Percentiles rank a stretch among this genome's conserved stretches.
These are phyloP conservation scores for Claviceps sp. DNA, from an alignment of 2,329 filamentous ascomycete species.

Conservation along the genomic window DNA sequence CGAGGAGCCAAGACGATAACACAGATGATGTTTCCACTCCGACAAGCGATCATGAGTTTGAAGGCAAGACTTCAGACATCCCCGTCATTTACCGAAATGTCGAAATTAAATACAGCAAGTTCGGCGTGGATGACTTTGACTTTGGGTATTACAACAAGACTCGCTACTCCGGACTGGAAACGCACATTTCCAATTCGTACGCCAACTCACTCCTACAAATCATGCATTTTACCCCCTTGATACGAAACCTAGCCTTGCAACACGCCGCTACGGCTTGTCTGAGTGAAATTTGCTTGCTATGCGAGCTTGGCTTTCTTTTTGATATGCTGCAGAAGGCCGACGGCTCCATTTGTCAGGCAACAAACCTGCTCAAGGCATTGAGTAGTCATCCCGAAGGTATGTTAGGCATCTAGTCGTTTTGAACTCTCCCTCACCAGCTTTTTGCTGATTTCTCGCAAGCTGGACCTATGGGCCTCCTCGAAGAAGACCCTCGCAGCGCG, in stretches of 20 bases:
- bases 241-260: conserved; percentile 77
- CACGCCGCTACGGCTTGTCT: conserved; percentile 80
- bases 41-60: conserved; percentile 55
- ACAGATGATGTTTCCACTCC: conserved; percentile 48
- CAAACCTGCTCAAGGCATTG: conserved; percentile 83
- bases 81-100: conserved; percentile 84
- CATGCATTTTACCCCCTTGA: conserved; percentile 75
- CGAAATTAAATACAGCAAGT: conserved; percentile 98
- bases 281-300: conserved; percentile 73
- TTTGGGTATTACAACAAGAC: conserved; percentile 97
- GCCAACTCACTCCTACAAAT: conserved; percentile 86
- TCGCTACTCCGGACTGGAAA: conserved; percentile 80
- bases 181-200: conserved; percentile 93
- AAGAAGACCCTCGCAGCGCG: conserved; percentile 64
- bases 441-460: conserved; percentile 28
- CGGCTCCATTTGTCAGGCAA: conserved; percentile 89
- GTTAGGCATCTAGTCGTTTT: conserved; percentile 5
- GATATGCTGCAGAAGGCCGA: conserved; percentile 97
- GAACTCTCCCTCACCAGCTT: neutral
- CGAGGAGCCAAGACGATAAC: conserved; percentile 27
- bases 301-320: conserved; percentile 88
- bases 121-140: conserved; percentile 98
- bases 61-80: conserved; percentile 67
- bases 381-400: conserved; percentile 65
- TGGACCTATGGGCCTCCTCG: conserved; percentile 63